phyloP scores from a whole-genome alignment of 164 flowering plant species.

The Stephania yunnanensis region DNA sequence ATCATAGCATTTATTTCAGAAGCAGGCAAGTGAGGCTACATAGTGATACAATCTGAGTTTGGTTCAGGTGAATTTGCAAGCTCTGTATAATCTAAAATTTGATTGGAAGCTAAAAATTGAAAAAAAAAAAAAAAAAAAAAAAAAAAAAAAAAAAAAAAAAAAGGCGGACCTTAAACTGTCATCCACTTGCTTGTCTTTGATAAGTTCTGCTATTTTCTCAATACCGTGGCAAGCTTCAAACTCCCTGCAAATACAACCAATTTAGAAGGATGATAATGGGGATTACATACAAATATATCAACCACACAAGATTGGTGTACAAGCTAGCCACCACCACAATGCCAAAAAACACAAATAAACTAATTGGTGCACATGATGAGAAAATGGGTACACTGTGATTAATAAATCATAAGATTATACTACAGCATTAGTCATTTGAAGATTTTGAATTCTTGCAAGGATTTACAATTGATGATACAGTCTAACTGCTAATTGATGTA shows the following conservation, averaged over 20 bases:
- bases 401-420: too few relatives aligned
- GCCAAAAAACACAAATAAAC: too few relatives aligned
- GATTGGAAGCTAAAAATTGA: not conserved
- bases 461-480: too few relatives aligned
- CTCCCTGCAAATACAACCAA: conserved; percentile 45
- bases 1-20: not conserved
- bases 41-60: not conserved
- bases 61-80: not conserved
- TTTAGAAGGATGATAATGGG: not conserved
- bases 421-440: too few relatives aligned
- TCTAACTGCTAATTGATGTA: too few relatives aligned
- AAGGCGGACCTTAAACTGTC: conserved; percentile 80
- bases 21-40: not conserved
- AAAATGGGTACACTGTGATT: too few relatives aligned
- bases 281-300: not conserved
- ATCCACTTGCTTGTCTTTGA: conserved; percentile 73
- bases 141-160: too few relatives aligned
- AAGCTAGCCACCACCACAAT: too few relatives aligned
- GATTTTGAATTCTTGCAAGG: too few relatives aligned
- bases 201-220: conserved; percentile 76
- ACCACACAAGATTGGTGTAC: not conserved
- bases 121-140: not conserved
- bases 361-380: too few relatives aligned
- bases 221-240: conserved; percentile 80
- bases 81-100: not conserved